Evolutionary conservation across 1,284 basidiomycete species (phyloP).

Genomic region (Pterula multifida): DNA sequence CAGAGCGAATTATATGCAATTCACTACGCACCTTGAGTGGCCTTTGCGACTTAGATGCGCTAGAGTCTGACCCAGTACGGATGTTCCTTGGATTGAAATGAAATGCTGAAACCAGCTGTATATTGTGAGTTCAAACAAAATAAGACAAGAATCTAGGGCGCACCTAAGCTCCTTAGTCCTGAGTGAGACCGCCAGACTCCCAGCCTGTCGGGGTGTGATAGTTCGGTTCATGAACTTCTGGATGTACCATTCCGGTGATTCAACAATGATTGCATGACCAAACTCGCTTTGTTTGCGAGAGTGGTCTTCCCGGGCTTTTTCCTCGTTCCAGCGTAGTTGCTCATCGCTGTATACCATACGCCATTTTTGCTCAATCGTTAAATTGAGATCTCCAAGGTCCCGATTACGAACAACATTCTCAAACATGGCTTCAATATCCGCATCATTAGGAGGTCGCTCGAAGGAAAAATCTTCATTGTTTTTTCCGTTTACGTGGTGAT

Average conservation of each 20-base stretch:
- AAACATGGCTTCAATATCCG: conserved; percentile 71
- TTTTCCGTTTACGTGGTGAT: conserved; percentile 26
- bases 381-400: conserved; percentile 47
- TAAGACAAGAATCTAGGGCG: conserved; percentile 15
- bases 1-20: too few species aligned
- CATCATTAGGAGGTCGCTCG: conserved; percentile 58
- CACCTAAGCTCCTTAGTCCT: conserved; percentile 75
- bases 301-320: conserved; percentile 46
- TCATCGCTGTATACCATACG: conserved; percentile 80
- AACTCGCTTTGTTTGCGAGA: conserved; percentile 45
- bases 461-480: conserved; percentile 53
- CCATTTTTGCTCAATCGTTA: conserved; percentile 87
- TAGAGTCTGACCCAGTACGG: conserved; percentile 76
- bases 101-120: conserved; percentile 76
- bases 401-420: conserved; percentile 61
- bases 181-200: conserved; percentile 69
- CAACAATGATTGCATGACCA: conserved; percentile 39
- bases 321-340: conserved; percentile 70
- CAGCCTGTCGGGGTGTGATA: conserved; percentile 73
- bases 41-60: conserved; percentile 65
- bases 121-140: conserved; percentile 1
- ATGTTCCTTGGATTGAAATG: conserved; percentile 69
- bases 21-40: conserved; percentile 47
- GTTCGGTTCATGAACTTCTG: conserved; percentile 82
- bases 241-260: conserved; percentile 81